Evolutionary conservation across 2,329 filamentous ascomycete genomes (phyloP).

Genomic region (Penicillium sp.): DNA sequence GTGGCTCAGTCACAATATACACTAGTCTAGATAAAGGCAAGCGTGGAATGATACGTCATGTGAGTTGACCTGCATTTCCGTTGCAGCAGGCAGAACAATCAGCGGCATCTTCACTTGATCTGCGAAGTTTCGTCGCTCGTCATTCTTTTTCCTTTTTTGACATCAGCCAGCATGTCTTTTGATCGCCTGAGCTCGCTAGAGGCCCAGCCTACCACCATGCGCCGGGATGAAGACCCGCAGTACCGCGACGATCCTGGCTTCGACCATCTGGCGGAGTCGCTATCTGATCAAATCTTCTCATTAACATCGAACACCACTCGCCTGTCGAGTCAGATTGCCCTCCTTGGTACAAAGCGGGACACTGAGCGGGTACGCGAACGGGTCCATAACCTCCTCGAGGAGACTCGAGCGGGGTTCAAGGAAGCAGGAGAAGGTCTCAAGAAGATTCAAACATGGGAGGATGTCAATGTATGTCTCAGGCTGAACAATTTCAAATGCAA

Average conservation of each 20-base stretch:
- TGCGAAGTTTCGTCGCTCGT: conserved; percentile 3
- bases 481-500: neutral
- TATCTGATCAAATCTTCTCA: conserved; percentile 86
- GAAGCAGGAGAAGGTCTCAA: conserved; percentile 92
- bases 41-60: conserved; percentile 25
- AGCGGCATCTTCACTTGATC: conserved; percentile 12
- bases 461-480: conserved; percentile 65
- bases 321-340: conserved; percentile 77
- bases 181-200: conserved; percentile 83
- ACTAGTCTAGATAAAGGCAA: conserved; percentile 16
- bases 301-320: conserved; percentile 86
- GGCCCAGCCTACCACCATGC: conserved; percentile 68
- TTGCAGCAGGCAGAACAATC: conserved; percentile 18
- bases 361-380: conserved; percentile 87
- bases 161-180: conserved; percentile 71
- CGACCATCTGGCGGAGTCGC: conserved; percentile 73
- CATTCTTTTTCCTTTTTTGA: neutral
- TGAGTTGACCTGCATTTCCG: conserved; percentile 28
- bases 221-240: conserved; percentile 67
- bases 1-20: neutral
- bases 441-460: conserved; percentile 83
- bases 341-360: conserved; percentile 87
- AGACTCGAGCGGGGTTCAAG: conserved; percentile 83
- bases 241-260: conserved; percentile 95
- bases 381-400: conserved; percentile 82